Conservation (phyloP, 2,329 filamentous ascomycete genomes). For the Volutella citrinella region DNA sequence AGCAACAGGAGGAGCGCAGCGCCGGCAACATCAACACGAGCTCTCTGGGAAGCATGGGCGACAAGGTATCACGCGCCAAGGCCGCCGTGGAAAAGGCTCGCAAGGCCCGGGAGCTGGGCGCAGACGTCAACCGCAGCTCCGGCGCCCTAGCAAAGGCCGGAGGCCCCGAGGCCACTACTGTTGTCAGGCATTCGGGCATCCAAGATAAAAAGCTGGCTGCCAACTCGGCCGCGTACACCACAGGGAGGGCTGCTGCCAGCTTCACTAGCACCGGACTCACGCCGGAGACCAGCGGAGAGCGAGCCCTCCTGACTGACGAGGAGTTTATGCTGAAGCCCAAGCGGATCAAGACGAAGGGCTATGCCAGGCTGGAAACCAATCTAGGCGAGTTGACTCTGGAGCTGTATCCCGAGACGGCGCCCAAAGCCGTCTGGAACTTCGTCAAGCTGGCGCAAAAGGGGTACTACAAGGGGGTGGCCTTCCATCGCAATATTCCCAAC, state of each 20-base stretch:
- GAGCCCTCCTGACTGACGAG: slow-evolving; percentile 85
- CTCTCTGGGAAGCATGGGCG: slow-evolving; percentile 72
- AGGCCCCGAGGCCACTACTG: slow-evolving; percentile 17
- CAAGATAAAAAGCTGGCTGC: slow-evolving; percentile 63
- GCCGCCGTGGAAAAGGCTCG: slow-evolving; percentile 91
- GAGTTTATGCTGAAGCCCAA: slow-evolving; percentile 95
- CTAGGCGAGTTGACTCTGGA: slow-evolving; percentile 84
- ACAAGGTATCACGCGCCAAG: slow-evolving; percentile 87
- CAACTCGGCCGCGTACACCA: slow-evolving; percentile 89
- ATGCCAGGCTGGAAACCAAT: slow-evolving; percentile 84
- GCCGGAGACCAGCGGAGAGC: slow-evolving; percentile 82
- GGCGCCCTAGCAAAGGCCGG: slow-evolving; percentile 39
- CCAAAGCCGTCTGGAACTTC: slow-evolving; percentile 96
- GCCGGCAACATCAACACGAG: slow-evolving; percentile 71
- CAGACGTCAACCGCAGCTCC: slow-evolving; percentile 53
- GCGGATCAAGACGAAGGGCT: slow-evolving; percentile 85
- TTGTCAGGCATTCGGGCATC: slow-evolving; percentile 36
- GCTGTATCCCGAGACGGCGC: slow-evolving; percentile 85
- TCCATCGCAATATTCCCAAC: slow-evolving; percentile 90
- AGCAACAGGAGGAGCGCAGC: slow-evolving; percentile 66
- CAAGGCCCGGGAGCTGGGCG: slow-evolving; percentile 63
- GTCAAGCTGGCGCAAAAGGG: slow-evolving; percentile 82
- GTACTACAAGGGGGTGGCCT: slow-evolving; percentile 80
- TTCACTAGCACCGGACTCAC: slow-evolving; percentile 95
- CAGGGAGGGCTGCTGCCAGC: slow-evolving; percentile 84